Evolutionary conservation across 768 basidiomycete genomes (phyloP), one percentile per base, ranked within the genome.

Genomic region (Multifurca ochricompacta): DNA sequence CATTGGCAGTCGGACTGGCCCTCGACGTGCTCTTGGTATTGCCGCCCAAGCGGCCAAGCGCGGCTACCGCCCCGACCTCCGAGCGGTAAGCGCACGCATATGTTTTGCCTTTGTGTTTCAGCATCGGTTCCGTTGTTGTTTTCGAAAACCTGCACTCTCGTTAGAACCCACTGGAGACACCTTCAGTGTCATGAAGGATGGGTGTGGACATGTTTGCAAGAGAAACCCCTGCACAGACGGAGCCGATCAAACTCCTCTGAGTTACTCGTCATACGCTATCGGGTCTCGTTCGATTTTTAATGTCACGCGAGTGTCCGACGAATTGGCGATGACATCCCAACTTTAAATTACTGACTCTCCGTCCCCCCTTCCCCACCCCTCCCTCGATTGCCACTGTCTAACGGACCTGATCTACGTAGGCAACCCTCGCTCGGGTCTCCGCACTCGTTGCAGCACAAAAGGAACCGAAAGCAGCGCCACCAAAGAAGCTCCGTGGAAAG

Each of bases 181-280:
- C 72, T 64, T 65, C 69, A 70, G 76, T 72, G 71, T 68, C 49
- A 83, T 83, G 86, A 90, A 85, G 77, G 87, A 73, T 78, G 87
- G 86, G 88, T 80, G 88, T 91, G 87, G 88, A 91, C 83, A 87
- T 72, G 87, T 86, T 79, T 91, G 88, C 88, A 82, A 91, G 70
- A 91, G 66, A 70, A 63, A 75, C 75, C 69, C 58, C 68, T 68
- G 67, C 64, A 69, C 68, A 68, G 64, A 56, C 64, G 67, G 66
- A 74, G 76, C 66, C 75, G 79, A 81, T 83, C 83, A 82, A 81
- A 75, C 74, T 68, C 70, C 52, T 63, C 64, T 67, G 73, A 74
- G 72, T 68, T 77, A 56, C 73, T 74, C 77, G 73, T 77, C 81
- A 77, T 79, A 78, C 83, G 82, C 84, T 86, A 85, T 86, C 83